Conservation (phyloP, 2,329 filamentous ascomycete genomes). For the Diaporthe vaccinii region DNA sequence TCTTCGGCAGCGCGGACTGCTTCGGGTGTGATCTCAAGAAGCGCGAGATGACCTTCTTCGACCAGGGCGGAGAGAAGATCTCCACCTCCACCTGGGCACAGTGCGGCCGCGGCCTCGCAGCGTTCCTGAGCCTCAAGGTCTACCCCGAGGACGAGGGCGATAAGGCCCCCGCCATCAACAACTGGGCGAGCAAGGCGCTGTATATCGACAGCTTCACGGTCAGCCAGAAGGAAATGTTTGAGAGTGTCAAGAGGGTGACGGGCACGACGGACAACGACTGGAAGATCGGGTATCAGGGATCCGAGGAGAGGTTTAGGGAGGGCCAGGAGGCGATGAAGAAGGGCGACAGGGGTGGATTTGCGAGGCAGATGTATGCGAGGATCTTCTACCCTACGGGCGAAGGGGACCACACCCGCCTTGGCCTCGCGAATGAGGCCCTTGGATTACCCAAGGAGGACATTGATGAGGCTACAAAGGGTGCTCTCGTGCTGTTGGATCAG, state of each 20-base stretch:
- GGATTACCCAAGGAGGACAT: conserved; percentile 69
- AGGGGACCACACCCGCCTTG: conserved; percentile 55
- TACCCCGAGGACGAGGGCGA: conserved; percentile 56
- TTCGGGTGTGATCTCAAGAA: conserved; percentile 66
- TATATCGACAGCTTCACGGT: conserved; percentile 69
- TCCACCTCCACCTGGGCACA: conserved; percentile 71
- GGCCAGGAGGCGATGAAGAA: conserved; percentile 59
- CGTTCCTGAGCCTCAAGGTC: conserved; percentile 58
- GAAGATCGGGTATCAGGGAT: conserved; percentile 63
- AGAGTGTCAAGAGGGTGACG: conserved; percentile 68
- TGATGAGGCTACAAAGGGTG: conserved; percentile 66
- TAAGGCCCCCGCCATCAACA: conserved; percentile 54
- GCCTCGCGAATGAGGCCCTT: conserved; percentile 64
- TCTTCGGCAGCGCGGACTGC: conserved; percentile 50
- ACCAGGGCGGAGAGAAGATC: conserved; percentile 69
- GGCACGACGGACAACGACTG: conserved; percentile 70
- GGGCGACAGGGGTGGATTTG: conserved; percentile 61
- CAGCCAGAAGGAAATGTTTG: conserved; percentile 74
- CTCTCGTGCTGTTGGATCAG: conserved; percentile 54
- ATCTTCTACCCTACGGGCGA: conserved; percentile 63
- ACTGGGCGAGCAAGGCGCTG: conserved; percentile 62
- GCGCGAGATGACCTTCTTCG: conserved; percentile 59
- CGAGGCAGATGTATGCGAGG: conserved; percentile 66
- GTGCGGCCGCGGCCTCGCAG: conserved; percentile 65
- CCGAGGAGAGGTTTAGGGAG: conserved; percentile 60